phyloP scores from a whole-genome alignment of 352 stramenopile species.

The Ophiocytium majus region DNA sequence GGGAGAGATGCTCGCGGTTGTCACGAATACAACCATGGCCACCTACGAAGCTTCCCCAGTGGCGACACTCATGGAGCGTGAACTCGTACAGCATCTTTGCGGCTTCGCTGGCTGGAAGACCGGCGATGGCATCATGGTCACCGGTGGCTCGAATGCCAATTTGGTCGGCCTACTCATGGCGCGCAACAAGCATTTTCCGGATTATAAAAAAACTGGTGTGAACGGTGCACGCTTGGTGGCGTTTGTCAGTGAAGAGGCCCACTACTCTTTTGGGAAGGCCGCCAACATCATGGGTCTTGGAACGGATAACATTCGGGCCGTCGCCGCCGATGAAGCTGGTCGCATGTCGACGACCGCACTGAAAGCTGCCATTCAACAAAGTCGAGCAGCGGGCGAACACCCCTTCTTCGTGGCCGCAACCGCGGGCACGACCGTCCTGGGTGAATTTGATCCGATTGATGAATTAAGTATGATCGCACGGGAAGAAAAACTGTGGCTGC shows the following conservation, averaged over 20 bases:
- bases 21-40: not conserved
- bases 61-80: not conserved
- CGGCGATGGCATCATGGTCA: conserved; percentile 9
- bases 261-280: conserved; percentile 10
- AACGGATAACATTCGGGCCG: not conserved
- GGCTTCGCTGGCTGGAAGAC: not conserved
- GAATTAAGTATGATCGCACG: not conserved
- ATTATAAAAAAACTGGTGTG: no score
- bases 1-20: not conserved
- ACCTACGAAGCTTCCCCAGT: conserved; percentile 1
- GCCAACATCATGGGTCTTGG: not conserved
- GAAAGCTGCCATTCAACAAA: no score
- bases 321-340: not conserved
- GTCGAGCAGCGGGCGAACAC: not conserved
- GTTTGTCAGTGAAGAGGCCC: not conserved
- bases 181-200: no score
- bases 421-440: not conserved
- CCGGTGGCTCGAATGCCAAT: no score
- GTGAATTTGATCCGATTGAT: conserved; percentile 4
- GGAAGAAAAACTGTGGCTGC: not conserved
- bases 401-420: not conserved
- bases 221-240: no score
- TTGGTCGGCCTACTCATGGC: no score
- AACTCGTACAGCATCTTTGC: not conserved
- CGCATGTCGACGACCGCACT: not conserved